Percentiles rank a stretch among this genome's conserved stretches.
Conservation (phyloP, 1,284 basidiomycete genomes). For the Naganishia albida region DNA sequence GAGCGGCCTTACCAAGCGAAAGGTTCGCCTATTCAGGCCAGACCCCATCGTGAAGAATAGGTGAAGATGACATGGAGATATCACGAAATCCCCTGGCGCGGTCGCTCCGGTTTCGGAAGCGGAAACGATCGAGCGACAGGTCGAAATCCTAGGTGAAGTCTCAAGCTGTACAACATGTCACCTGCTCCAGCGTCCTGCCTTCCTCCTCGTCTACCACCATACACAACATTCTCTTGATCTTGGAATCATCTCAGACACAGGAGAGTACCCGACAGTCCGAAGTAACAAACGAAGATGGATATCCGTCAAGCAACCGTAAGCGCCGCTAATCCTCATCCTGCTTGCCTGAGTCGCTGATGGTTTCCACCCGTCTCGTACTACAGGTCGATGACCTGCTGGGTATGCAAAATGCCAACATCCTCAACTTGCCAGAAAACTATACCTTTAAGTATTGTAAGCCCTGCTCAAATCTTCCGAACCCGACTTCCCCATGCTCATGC, state of each 20-base stretch:
- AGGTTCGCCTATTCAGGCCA: too few species aligned
- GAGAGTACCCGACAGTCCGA: neutral
- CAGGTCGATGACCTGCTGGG: constrained; percentile 68
- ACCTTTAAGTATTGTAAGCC: constrained; percentile 78
- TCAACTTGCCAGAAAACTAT: constrained; percentile 86
- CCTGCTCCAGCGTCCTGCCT: neutral
- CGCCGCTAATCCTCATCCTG: neutral
- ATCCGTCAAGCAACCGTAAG: constrained; percentile 57
- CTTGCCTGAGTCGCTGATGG: neutral
- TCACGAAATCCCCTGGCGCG: too few species aligned
- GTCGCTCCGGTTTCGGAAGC: constrained; percentile 7
- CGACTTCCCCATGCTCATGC: neutral
- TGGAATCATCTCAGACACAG: neutral
- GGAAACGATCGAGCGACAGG: constrained; percentile 13
- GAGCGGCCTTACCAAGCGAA: too few species aligned
- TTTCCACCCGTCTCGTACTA: neutral
- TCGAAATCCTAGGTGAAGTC: neutral
- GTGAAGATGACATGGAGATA: too few species aligned
- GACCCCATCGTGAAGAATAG: too few species aligned
- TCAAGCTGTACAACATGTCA: neutral
- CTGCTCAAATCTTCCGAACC: constrained; percentile 1
- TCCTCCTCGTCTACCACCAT: too few species aligned
- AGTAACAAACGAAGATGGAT: constrained; percentile 51
- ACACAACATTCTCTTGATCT: too few species aligned
- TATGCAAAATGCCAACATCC: constrained; percentile 89